These are phyloP conservation scores for Crucihimalaya himalaica DNA, from an alignment of 345 rosid species.

Conservation along the genomic window DNA sequence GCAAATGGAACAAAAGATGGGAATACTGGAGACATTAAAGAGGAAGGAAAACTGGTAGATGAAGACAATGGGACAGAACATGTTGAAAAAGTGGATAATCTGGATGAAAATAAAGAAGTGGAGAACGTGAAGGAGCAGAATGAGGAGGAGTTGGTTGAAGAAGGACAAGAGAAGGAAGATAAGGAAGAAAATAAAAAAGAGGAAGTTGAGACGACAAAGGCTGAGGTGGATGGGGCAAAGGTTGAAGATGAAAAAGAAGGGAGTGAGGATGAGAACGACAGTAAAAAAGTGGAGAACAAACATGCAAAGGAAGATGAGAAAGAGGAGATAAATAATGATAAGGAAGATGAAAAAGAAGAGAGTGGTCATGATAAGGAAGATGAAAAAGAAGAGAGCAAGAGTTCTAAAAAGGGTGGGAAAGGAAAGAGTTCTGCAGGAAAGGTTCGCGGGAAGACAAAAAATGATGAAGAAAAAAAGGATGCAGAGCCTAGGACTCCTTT, in stretches of 20 bases:
- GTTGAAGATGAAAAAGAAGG: slow-evolving; percentile 28
- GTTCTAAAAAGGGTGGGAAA: slow-evolving; percentile 48
- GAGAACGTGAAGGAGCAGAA: slow-evolving; percentile 8
- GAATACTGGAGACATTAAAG: slow-evolving; percentile 24
- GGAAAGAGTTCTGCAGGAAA: slow-evolving; percentile 45
- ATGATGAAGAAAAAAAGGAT: slow-evolving; percentile 48
- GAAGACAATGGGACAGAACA: slow-evolving; percentile 20
- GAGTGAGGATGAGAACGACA: slow-evolving; percentile 29
- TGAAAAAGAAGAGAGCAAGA: slow-evolving; percentile 44
- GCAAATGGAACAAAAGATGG: slow-evolving; percentile 34
- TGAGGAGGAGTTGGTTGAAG: slow-evolving; percentile 32
- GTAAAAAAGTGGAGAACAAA: slow-evolving; percentile 27
- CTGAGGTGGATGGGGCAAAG: slow-evolving; percentile 2
- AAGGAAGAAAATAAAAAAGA: slow-evolving; percentile 16
- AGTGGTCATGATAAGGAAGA: slow-evolving; percentile 37
- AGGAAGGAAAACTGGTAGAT: slow-evolving; percentile 25
- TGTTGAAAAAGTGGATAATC: slow-evolving; percentile 10
- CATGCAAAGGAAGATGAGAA: slow-evolving; percentile 28
- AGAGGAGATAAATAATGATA: slow-evolving; percentile 20
- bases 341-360: slow-evolving; percentile 29
- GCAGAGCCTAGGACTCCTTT: slow-evolving; percentile 65
- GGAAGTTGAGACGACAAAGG: slow-evolving; percentile 22
- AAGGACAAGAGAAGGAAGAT: slow-evolving; percentile 25
- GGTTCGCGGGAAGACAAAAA: slow-evolving; percentile 48
- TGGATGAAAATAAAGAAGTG: neutral